Evolutionary conservation across 163 green algal genomes (phyloP).

Genomic region (Botryococcus braunii): DNA sequence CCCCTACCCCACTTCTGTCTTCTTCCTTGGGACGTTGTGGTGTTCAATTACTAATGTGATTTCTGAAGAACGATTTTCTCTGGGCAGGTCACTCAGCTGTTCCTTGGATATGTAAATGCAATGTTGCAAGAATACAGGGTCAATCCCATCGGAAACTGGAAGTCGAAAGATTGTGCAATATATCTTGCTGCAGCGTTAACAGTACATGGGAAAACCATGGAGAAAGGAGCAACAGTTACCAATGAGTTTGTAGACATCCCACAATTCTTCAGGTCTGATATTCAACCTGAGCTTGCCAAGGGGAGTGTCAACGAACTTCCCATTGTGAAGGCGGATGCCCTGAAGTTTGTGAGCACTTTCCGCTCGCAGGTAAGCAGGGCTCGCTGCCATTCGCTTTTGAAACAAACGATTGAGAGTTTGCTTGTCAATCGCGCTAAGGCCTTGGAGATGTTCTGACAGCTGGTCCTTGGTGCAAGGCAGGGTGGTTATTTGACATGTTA

Average conservation of each 20-base stretch:
- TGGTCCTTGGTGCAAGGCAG: too few species aligned
- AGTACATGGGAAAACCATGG: constrained; percentile 64
- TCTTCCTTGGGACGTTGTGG: too few species aligned
- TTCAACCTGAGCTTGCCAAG: constrained; percentile 69
- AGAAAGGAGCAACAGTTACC: constrained; percentile 75
- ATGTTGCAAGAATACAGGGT: constrained; percentile 65
- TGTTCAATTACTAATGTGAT: too few species aligned
- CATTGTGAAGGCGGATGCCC: constrained; percentile 87
- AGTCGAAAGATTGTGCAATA: constrained; percentile 89
- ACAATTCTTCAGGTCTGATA: constrained; percentile 68
- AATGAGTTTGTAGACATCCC: constrained; percentile 85
- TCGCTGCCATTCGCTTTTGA: too few species aligned
- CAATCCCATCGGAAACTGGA: constrained; percentile 35
- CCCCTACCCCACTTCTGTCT: too few species aligned
- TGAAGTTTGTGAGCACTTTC: constrained; percentile 96
- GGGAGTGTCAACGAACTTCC: constrained; percentile 28
- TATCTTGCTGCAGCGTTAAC: constrained; percentile 90
- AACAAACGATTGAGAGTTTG: too few species aligned
- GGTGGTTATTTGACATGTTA: too few species aligned
- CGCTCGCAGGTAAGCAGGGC: constrained; percentile 51
- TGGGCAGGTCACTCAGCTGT: constrained; percentile 61
- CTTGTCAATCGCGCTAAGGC: too few species aligned
- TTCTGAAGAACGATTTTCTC: too few species aligned
- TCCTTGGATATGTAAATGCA: constrained; percentile 67
- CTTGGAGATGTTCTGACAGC: too few species aligned